Evolutionary conservation across 306 rosid species (phyloP).

Genomic region (Cicer bijugum): DNA sequence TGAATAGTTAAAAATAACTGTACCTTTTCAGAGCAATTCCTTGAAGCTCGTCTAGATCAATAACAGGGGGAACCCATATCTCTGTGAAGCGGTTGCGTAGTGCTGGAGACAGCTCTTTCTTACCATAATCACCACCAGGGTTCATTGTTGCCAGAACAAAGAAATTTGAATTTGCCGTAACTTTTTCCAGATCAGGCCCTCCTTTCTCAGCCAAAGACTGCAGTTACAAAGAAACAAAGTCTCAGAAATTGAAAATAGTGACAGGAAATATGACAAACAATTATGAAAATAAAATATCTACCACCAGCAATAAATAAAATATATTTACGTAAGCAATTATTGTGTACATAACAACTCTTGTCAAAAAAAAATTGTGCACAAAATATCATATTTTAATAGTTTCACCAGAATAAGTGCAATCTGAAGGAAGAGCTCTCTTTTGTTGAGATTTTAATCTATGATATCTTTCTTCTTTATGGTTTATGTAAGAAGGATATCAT

Average conservation of each 20-base stretch:
- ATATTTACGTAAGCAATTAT: neutral
- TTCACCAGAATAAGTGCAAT: neutral
- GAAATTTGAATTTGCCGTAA: conserved; percentile 71
- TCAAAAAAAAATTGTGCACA: neutral
- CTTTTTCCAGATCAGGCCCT: conserved; percentile 72
- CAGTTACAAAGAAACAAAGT: conserved; percentile 38
- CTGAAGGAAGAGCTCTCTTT: neutral
- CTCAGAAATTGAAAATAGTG: conserved; percentile 3
- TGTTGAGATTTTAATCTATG: neutral
- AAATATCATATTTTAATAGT: neutral
- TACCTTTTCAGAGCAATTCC: conserved; percentile 73
- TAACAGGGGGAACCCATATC: conserved; percentile 95
- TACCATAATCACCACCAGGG: conserved; percentile 99
- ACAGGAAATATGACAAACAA: conserved; percentile 2
- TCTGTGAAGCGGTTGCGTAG: conserved; percentile 96
- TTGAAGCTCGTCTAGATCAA: conserved; percentile 69
- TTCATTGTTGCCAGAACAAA: conserved; percentile 95
- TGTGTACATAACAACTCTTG: neutral
- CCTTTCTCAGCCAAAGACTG: conserved; percentile 94
- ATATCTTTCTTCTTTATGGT: neutral
- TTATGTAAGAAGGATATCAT: neutral
- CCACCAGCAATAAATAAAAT: conserved; percentile 16
- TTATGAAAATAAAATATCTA: conserved; percentile 1
- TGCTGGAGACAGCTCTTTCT: conserved; percentile 88
- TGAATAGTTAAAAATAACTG: conserved; percentile 2